Percentiles rank a stretch among this genome's conserved stretches.
These are phyloP conservation scores for Dioscorea alata DNA, from an alignment of 106 monocot genomes.

Conservation along the genomic window DNA sequence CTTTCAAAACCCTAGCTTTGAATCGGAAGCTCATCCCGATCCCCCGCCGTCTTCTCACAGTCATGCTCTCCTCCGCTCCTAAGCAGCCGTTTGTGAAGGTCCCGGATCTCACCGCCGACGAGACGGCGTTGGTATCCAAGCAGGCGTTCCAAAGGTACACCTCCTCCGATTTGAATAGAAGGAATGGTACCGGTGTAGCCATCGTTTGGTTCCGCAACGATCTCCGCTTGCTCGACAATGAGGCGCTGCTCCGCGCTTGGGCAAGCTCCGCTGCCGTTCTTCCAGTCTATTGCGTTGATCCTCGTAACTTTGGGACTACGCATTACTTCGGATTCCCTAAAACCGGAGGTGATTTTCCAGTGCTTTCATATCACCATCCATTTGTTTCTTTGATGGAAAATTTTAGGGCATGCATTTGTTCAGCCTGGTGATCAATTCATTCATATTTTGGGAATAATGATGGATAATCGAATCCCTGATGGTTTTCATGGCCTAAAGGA, in stretches of 20 bases:
- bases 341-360: conserved; percentile 50
- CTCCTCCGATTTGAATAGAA: conserved; percentile 16
- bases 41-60: conserved; percentile 6
- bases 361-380: too few species aligned
- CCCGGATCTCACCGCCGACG: conserved; percentile 42
- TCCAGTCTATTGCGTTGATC: conserved; percentile 85
- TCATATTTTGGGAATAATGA: too few species aligned
- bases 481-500: too few species aligned
- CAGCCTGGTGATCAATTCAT: too few species aligned
- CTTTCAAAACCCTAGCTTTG: conserved; percentile 5
- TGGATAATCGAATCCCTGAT: too few species aligned
- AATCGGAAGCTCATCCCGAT: background rate
- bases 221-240: conserved; percentile 78
- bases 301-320: conserved; percentile 53
- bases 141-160: conserved; percentile 37
- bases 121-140: conserved; percentile 24
- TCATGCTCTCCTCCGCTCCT: conserved; percentile 8
- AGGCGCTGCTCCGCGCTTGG: conserved; percentile 57
- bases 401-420: too few species aligned
- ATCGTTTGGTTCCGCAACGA: conserved; percentile 97
- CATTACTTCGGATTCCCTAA: conserved; percentile 86
- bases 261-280: conserved; percentile 50
- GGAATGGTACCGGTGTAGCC: conserved; percentile 56
- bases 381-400: too few species aligned
- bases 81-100: conserved; percentile 18